Base-by-base conservation (phyloP, 768 basidiomycete genomes). In the Boletus huronensis region DNA sequence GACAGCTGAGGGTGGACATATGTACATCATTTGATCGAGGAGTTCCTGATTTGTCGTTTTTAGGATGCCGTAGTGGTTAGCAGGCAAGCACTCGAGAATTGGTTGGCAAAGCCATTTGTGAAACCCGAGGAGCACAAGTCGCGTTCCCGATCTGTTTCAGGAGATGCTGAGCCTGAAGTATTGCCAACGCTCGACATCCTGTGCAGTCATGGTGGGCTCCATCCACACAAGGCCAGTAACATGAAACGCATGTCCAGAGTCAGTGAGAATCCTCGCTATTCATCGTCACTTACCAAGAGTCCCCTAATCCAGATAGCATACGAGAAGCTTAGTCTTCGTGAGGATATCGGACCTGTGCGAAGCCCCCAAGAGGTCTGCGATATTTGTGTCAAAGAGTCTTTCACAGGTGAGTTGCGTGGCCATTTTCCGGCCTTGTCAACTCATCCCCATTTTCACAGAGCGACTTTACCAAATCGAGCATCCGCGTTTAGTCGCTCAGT, bases 201-300 rank as follows among this genome's bases (percentile, higher is more conserved):
- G 8, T 94, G 91, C 58, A 59, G 59, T 19, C 91, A 94, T 65
- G 78, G 78, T 5, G 67, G 60, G 21, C 74, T 91, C 35, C 78
- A 90, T 68, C 89, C 89, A 11, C 61, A 60, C 23, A 84, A 82
- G 64, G 77, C 79, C 4, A 60, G 64, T 41, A 71, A 79, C 57
- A 86, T 93, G 82, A 93, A 91, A 64, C 78, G 84, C 46, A 78
- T 94, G 39, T 77, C 73, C 25, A 67, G 73, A 64, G 88, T 88
- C 47, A 43, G 75, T 32, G 35, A 31, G 2, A 39, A 9, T 38
- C 6, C 29, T 29, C 23, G 10, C 39, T 48, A 8, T 48, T 50
- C 3, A 9, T 45, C 36, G n/a, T 34, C 43, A 40, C 32, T 56
- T 34, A 36, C 32, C 6, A 19, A 17, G 21, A 32, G 36, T 36